These are phyloP conservation scores for Litsea cubeba DNA, from an alignment of 164 flowering plant genomes.

Conservation along the genomic window DNA sequence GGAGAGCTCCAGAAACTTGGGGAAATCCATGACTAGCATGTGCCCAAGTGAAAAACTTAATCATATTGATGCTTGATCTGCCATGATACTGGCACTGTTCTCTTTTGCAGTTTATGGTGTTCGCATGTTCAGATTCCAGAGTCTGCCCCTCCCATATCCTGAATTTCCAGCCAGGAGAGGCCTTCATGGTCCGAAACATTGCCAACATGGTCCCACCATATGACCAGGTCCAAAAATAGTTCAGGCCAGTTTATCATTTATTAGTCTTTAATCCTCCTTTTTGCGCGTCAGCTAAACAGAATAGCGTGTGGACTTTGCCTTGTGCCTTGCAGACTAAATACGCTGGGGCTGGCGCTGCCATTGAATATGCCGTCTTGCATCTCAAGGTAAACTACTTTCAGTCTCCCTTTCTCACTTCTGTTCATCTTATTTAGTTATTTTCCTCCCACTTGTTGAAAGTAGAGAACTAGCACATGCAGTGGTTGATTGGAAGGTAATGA, in stretches of 20 bases:
- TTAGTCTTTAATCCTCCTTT: neutral
- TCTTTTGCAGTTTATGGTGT: slow-evolving; percentile 68
- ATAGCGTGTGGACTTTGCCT: neutral
- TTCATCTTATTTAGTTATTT: neutral
- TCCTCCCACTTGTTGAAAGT: neutral
- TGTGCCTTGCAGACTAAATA: slow-evolving; percentile 36
- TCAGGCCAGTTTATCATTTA: neutral
- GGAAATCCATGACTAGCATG: too few relatives aligned
- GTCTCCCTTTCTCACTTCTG: neutral
- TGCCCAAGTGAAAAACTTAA: too few relatives aligned
- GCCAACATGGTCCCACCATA: slow-evolving; percentile 90
- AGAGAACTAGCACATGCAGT: neutral
- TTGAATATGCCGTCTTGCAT: slow-evolving; percentile 61
- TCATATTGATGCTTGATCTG: neutral
- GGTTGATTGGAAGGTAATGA: neutral
- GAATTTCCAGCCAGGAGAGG: slow-evolving; percentile 85
- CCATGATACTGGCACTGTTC: neutral
- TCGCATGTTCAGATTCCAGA: slow-evolving; percentile 90
- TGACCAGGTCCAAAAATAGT: slow-evolving; percentile 43
- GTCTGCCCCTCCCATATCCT: slow-evolving; percentile 85
- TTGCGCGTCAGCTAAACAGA: neutral
- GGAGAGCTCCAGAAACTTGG: too few relatives aligned
- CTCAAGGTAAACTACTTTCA: slow-evolving; percentile 41
- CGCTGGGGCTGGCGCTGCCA: slow-evolving; percentile 58
- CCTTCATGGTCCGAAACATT: slow-evolving; percentile 77